Evolutionary conservation across 768 basidiomycete species (phyloP).

Genomic region (Lyophyllum semitale): DNA sequence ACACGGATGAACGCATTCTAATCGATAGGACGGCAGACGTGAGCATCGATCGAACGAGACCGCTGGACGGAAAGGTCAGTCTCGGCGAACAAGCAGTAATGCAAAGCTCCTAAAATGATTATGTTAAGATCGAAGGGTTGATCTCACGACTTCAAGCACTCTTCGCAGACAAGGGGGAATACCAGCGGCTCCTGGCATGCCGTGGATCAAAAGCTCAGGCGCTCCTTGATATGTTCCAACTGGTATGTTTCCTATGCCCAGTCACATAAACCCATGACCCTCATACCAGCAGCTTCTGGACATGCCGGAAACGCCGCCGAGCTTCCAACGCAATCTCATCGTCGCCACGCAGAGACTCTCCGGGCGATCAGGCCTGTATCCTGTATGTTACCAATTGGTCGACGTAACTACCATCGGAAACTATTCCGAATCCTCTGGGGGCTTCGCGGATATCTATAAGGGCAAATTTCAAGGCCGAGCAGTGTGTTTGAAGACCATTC

Average conservation of each 20-base stretch:
- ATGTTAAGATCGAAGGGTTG: not conserved
- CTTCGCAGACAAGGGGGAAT: not conserved
- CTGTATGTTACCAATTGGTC: not conserved
- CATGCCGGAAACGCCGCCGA: not conserved
- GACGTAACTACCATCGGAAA: not conserved
- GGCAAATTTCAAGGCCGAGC: not conserved
- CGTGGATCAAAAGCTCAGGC: not conserved
- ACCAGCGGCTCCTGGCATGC: not conserved
- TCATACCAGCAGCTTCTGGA: not conserved
- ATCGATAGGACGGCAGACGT: too few relatives aligned
- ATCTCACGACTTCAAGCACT: not conserved
- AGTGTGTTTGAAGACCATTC: not conserved
- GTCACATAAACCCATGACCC: not conserved
- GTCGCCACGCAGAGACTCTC: not conserved
- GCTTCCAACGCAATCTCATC: not conserved
- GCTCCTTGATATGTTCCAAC: conserved; percentile 3
- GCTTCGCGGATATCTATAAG: not conserved
- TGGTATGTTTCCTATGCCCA: not conserved
- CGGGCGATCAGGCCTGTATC: not conserved
- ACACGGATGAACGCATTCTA: too few relatives aligned
- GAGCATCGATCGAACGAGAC: too few relatives aligned
- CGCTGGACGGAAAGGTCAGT: not conserved
- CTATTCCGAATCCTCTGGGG: not conserved
- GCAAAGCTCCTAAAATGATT: not conserved
- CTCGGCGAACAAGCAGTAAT: not conserved